These are phyloP conservation scores for Zygotorulaspora chibaensis DNA, from an alignment of 805 yeast species.

Conservation along the genomic window DNA sequence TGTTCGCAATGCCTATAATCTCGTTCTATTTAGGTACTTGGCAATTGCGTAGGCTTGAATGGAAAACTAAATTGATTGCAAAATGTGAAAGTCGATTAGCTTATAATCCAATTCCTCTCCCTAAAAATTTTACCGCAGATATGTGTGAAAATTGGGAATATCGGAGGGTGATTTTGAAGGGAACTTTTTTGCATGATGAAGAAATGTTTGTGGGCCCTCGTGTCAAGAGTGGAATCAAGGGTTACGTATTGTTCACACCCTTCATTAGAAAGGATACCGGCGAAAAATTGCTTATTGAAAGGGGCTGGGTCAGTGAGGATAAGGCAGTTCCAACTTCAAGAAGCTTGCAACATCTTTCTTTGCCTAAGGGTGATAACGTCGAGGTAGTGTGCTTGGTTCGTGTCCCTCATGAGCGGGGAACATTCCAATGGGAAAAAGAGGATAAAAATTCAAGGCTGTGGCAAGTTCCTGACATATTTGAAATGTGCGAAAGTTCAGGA, in stretches of 20 bases:
- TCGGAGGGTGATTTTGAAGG: constrained; percentile 70
- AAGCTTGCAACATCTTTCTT: constrained; percentile 61
- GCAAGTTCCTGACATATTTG: constrained; percentile 75
- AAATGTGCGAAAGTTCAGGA: constrained; percentile 60
- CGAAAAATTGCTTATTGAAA: constrained; percentile 70
- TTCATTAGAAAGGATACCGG: constrained; percentile 57
- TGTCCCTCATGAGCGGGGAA: constrained; percentile 57
- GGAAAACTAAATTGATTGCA: constrained; percentile 85
- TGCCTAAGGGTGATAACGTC: constrained; percentile 60
- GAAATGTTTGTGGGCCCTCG: constrained; percentile 94
- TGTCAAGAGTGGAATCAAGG: constrained; percentile 62
- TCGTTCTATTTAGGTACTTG: constrained; percentile 87
- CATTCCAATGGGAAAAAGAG: constrained; percentile 64
- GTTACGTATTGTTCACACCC: constrained; percentile 80
- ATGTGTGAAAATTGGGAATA: constrained; percentile 74
- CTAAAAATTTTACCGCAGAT: constrained; percentile 58
- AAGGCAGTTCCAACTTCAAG: constrained; percentile 53
- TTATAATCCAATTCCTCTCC: constrained; percentile 66
- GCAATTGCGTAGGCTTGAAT: constrained; percentile 80
- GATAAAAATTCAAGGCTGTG: constrained; percentile 64
- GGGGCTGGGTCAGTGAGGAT: constrained; percentile 88
- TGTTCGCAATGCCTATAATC: constrained; percentile 75
- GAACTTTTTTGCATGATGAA: constrained; percentile 74
- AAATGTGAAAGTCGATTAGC: constrained; percentile 78
- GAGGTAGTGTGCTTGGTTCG: constrained; percentile 72